Evolutionary conservation across 2,329 filamentous ascomycete species (phyloP).

Genomic region (Coccinonectria pachysandricola): DNA sequence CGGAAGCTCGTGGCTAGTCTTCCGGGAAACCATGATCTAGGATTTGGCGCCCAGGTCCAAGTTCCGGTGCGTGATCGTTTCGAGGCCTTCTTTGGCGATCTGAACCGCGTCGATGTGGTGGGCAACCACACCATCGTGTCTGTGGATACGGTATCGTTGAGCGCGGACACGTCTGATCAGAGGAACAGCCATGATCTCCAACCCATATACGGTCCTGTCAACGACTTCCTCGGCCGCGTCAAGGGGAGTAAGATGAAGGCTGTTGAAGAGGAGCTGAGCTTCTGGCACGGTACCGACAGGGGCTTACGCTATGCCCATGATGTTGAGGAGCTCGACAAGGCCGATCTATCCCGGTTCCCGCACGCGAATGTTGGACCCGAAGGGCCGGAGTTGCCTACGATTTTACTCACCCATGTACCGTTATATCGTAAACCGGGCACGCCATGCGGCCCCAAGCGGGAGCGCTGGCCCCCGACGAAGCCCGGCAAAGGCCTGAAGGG

Average conservation of each 20-base stretch:
- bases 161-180: slow-evolving; percentile 51
- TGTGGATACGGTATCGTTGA: slow-evolving; percentile 79
- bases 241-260: slow-evolving; percentile 55
- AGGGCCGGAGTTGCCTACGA: slow-evolving; percentile 63
- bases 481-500: slow-evolving; percentile 47
- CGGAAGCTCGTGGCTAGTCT: slow-evolving; percentile 74
- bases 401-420: slow-evolving; percentile 85
- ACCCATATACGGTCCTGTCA: slow-evolving; percentile 63
- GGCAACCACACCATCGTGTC: slow-evolving; percentile 95
- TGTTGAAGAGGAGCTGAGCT: slow-evolving; percentile 56
- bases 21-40: slow-evolving; percentile 91
- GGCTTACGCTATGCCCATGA: slow-evolving; percentile 47
- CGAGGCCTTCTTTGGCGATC: slow-evolving; percentile 76
- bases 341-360: slow-evolving; percentile 21
- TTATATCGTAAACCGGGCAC: slow-evolving; percentile 74
- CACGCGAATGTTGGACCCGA: slow-evolving; percentile 33
- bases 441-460: slow-evolving; percentile 77
- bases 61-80: slow-evolving; percentile 73
- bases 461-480: slow-evolving; percentile 66
- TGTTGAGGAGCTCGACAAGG: slow-evolving; percentile 47
- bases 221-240: slow-evolving; percentile 64
- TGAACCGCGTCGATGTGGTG: slow-evolving; percentile 83
- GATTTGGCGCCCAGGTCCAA: slow-evolving; percentile 80
- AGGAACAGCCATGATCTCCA: slow-evolving; percentile 40
- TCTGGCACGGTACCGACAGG: slow-evolving; percentile 49